Percentiles rank a stretch among this genome's conserved stretches.
phyloP scores from a whole-genome alignment of 225 moss, liverwort and hornwort genomes.

The Climacium dendroides region DNA sequence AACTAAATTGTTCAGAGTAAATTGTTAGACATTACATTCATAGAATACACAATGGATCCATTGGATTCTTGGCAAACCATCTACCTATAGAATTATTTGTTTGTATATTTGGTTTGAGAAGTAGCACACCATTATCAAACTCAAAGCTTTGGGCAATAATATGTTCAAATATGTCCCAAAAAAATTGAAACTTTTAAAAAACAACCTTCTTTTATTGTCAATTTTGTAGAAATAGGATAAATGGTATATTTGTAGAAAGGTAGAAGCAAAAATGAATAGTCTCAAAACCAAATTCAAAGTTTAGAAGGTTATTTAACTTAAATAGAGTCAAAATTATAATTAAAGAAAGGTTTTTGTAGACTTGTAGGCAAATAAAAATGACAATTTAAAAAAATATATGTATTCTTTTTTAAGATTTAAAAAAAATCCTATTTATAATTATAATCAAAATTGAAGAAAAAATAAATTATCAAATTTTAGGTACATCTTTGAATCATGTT shows the following conservation, averaged over 20 bases:
- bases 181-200: not conserved
- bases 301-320: too few species aligned
- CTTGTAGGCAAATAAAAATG: not conserved
- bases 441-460: not conserved
- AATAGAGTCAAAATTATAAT: not conserved
- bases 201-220: not conserved
- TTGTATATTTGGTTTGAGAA: too few species aligned
- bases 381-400: fast-evolving
- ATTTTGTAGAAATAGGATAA: not conserved
- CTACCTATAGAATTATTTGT: too few species aligned
- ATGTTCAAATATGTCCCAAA: too few species aligned
- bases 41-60: too few species aligned
- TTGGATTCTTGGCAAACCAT: too few species aligned
- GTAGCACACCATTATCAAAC: too few species aligned
- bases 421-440: not conserved
- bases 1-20: too few species aligned
- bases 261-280: not conserved
- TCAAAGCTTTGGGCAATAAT: too few species aligned
- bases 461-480: not conserved
- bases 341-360: not conserved
- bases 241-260: not conserved
- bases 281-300: not conserved
- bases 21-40: too few species aligned
- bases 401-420: not conserved
- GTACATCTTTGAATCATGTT: not conserved